Evolutionary conservation across 202 grass and related monocot species (phyloP).

Genomic region (Panicum virgatum): DNA sequence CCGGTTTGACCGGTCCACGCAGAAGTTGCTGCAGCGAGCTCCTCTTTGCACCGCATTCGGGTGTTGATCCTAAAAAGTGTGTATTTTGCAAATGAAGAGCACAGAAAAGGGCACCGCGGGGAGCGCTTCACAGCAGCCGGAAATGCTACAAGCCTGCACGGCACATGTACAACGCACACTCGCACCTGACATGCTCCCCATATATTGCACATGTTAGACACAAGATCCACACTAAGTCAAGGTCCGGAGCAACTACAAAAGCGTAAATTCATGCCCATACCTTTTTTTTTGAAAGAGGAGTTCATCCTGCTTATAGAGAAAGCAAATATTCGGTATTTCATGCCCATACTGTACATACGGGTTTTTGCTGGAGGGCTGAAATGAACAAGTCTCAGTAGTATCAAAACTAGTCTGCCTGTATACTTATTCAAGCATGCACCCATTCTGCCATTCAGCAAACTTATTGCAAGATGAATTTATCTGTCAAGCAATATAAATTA

Average conservation of each 20-base stretch:
- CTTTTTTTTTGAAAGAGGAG: too few species aligned
- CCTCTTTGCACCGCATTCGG: too few species aligned
- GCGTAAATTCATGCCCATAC: background rate
- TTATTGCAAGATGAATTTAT: slow-evolving; percentile 10
- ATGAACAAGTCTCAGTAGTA: too few species aligned
- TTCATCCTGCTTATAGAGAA: too few species aligned
- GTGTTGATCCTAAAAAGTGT: too few species aligned
- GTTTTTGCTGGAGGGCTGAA: too few species aligned
- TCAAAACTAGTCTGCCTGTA: background rate
- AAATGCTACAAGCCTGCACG: background rate
- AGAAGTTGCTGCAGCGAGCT: too few species aligned
- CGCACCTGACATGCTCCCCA: too few species aligned
- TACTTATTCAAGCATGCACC: slow-evolving; percentile 14
- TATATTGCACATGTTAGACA: background rate
- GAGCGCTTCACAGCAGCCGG: too few species aligned
- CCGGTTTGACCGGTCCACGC: too few species aligned
- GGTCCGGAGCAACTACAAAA: background rate
- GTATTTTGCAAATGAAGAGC: too few species aligned
- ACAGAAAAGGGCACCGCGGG: background rate
- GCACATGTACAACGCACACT: background rate
- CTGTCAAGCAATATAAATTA: background rate
- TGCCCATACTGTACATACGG: background rate
- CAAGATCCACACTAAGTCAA: background rate
- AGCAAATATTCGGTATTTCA: too few species aligned
- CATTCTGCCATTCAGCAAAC: background rate